Evolutionary conservation across 805 yeast species (phyloP), one percentile per base, ranked within the genome.

Genomic region (Suhomyces prunicola): DNA sequence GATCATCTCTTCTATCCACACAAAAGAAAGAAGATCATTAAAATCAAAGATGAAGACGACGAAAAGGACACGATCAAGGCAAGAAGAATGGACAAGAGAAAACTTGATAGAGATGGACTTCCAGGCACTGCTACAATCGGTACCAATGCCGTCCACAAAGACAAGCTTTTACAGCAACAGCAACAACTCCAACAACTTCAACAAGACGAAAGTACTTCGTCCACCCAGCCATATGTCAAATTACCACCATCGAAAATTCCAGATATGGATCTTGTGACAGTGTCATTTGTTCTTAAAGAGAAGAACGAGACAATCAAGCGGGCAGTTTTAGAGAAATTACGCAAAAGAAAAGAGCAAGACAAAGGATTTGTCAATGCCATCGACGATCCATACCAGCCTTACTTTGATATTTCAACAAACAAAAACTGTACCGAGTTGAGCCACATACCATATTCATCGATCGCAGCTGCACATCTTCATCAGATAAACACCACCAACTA

Each of bases 201-300:
- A 31, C 48, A 52, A 17, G 51, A 48, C 1, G 54, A 48, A 12
- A 23, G 59, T 4, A 46, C 55, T 1, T 60, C 74, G 55, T 65
- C 77, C 5, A 77, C 78, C 39, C 93, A 89, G 64, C 91, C 96
- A 23, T 88, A 91, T 72, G 96, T 90, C 60, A 86, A 88, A 61
- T 69, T 90, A 40, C 96, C 97, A 2, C 87, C 94, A 39, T 88
- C 97, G 1, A 89, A 90, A 69, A 88, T 93, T 57, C 97, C 98
- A 13, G 97, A 93, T 69, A 80, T 92, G 79, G 96, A 90, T 46
- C 76, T 93, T 55, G 86, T 88, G 23, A 89, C 96, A 5, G 92
- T 91, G 9, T 88, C 88, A 51, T 80, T 84, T 46, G 84, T 90
- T 22, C 71, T 88, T 48, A 77, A 82, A 47, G 92, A 86, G 57